These are phyloP conservation scores for rapeseed (Brassica napus) DNA, from an alignment of 345 rosid genomes.

Conservation along the genomic window Da-Ae NC_063435.1:2577001-2577500, in stretches of 20 bases:
- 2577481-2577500: conserved; percentile 4
- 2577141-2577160: no score
- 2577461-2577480: conserved; percentile 28
- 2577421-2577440: conserved; percentile 11
- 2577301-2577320: background rate
- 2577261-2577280: no score
- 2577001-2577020: background rate
- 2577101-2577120: background rate
- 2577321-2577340: background rate
- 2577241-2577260: no score
- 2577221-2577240: no score
- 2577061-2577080: background rate
- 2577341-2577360: background rate
- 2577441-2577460: conserved; percentile 8
- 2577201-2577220: no score
- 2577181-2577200: no score
- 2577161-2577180: no score
- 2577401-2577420: background rate
- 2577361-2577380: conserved; percentile 10
- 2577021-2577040: background rate
- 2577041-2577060: background rate
- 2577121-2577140: background rate
- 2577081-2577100: background rate
- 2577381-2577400: conserved; percentile 15
- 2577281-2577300: background rate